A percentile compares a stretch with the other conserved stretches of the same genome.
phyloP scores from a whole-genome alignment of 2,329 filamentous ascomycete genomes.

The Nemania abortiva region DNA sequence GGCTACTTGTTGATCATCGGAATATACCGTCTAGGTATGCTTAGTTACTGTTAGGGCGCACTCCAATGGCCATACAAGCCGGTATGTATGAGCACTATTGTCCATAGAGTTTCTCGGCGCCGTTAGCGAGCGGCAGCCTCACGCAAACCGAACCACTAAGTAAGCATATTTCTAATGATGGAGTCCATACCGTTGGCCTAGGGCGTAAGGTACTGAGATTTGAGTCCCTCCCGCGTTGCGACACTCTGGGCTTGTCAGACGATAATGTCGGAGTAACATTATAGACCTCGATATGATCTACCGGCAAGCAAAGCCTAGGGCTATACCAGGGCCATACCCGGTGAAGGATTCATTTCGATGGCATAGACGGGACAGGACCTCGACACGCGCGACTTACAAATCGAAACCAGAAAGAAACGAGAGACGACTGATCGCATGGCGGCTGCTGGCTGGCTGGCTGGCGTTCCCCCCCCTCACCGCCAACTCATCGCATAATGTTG shows the following conservation, averaged over 20 bases:
- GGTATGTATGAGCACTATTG: background rate
- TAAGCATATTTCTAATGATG: background rate
- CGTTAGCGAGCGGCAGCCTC: background rate
- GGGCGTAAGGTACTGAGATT: slow-evolving; percentile 3
- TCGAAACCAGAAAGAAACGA: slow-evolving; percentile 15
- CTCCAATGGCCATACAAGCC: background rate
- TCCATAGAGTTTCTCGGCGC: background rate
- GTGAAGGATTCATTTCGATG: slow-evolving; percentile 16
- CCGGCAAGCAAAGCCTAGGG: slow-evolving; percentile 25
- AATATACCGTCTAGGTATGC: slow-evolving; percentile 23
- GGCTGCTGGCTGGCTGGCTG: background rate
- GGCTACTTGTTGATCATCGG: slow-evolving; percentile 24
- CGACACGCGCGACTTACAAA: slow-evolving; percentile 33
- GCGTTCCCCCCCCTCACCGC: slow-evolving; percentile 26
- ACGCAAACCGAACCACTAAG: background rate
- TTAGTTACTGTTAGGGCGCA: slow-evolving; percentile 11
- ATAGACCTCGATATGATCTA: slow-evolving; percentile 28
- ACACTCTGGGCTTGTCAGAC: slow-evolving; percentile 9
- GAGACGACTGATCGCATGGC: slow-evolving; percentile 14
- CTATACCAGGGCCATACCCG: slow-evolving; percentile 5
- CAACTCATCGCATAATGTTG: slow-evolving; percentile 34
- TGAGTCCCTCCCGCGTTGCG: background rate
- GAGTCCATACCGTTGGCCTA: background rate
- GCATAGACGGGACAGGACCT: slow-evolving; percentile 22
- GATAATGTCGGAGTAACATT: slow-evolving; percentile 12